phyloP scores from a whole-genome alignment of 257 asterid species.

The Marsdenia floribunda region DNA sequence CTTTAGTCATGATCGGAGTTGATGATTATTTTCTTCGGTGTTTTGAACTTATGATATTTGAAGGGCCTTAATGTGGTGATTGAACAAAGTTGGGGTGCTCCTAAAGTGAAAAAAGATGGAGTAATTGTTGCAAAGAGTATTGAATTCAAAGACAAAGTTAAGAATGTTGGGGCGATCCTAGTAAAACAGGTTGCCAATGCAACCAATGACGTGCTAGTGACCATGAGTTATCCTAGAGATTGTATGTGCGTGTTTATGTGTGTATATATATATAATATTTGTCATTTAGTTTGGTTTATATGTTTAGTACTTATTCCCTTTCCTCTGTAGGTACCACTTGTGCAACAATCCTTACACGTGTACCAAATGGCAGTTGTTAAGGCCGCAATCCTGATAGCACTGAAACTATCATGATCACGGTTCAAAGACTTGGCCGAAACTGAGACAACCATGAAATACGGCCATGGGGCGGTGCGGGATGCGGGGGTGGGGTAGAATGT shows the following conservation, averaged over 20 bases:
- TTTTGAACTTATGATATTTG: no score
- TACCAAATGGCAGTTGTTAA: no score
- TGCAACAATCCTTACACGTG: no score
- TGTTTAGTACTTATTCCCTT: no score
- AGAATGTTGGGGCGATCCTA: slow-evolving; percentile 92
- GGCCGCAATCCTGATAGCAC: no score
- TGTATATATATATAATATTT: no score
- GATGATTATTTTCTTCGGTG: slow-evolving; percentile 5
- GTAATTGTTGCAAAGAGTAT: slow-evolving; percentile 96
- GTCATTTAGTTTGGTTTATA: no score
- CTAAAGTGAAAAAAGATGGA: slow-evolving; percentile 97
- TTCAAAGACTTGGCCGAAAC: no score
- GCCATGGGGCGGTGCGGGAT: slow-evolving; percentile 20
- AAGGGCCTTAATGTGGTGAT: slow-evolving; percentile 95
- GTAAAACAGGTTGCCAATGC: slow-evolving; percentile 99
- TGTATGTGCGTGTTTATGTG: neutral
- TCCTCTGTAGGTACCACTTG: no score
- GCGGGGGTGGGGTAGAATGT: no score
- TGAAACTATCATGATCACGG: no score
- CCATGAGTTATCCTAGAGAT: slow-evolving; percentile 42
- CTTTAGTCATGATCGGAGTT: neutral
- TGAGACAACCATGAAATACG: slow-evolving; percentile 15
- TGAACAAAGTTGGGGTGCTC: slow-evolving; percentile 99
- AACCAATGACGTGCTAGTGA: slow-evolving; percentile 98
- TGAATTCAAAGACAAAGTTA: slow-evolving; percentile 82